Percentiles rank a stretch among this genome's conserved stretches.
phyloP scores from a whole-genome alignment of 257 asterid genomes.

The Solanum neorickii region DNA sequence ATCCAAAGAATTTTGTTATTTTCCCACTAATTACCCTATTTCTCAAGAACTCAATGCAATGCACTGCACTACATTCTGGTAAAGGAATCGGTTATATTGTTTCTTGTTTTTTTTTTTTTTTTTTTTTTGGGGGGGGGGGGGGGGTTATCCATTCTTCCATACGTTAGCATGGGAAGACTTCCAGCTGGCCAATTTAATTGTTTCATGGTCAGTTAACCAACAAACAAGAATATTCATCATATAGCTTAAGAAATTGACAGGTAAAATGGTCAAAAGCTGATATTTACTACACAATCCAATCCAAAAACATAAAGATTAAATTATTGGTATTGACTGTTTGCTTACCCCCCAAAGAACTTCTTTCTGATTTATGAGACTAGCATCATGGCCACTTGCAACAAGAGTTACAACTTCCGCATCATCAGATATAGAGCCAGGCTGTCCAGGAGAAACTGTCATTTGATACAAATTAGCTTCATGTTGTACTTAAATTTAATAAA shows the following conservation, averaged over 20 bases:
- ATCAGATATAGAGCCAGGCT: slow-evolving; percentile 82
- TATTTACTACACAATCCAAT: background rate
- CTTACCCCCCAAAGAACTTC: slow-evolving; percentile 99
- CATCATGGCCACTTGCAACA: slow-evolving; percentile 73
- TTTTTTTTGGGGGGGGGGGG: too few species aligned
- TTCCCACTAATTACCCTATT: background rate
- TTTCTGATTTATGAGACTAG: slow-evolving; percentile 77
- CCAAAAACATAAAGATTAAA: background rate
- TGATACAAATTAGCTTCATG: background rate
- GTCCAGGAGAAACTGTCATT: slow-evolving; percentile 85
- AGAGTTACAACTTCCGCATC: slow-evolving; percentile 82
- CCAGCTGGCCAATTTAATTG: background rate
- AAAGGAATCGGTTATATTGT: background rate
- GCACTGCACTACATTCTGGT: background rate
- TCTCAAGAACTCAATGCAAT: background rate
- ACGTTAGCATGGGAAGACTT: background rate
- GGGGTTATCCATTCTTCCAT: background rate
- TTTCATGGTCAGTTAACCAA: background rate
- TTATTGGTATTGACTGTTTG: background rate
- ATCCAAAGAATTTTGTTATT: background rate
- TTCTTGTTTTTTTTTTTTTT: background rate
- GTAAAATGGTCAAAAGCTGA: background rate
- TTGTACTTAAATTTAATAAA: background rate
- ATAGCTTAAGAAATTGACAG: background rate
- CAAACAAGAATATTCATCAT: background rate